phyloP scores from a whole-genome alignment of 2,329 filamentous ascomycete species.

The Ascomycota sp. region DNA sequence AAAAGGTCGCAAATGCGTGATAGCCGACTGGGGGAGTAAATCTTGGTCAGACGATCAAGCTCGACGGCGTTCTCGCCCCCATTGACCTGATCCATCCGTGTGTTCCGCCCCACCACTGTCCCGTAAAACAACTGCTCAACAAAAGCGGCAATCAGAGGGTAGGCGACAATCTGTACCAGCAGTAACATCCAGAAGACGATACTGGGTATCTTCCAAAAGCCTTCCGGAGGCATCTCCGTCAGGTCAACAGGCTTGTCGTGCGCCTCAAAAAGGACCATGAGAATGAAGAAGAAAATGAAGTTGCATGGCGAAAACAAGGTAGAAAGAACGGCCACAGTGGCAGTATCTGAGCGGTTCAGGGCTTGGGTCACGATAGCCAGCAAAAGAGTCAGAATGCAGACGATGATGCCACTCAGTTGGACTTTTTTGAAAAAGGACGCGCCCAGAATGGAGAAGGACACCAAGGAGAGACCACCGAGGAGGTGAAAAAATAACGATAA shows the following conservation, averaged over 20 bases:
- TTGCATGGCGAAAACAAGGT: slow-evolving; percentile 74
- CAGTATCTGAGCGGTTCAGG: slow-evolving; percentile 39
- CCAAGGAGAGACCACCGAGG: slow-evolving; percentile 53
- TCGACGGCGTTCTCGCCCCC: slow-evolving; percentile 36
- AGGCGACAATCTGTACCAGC: slow-evolving; percentile 56
- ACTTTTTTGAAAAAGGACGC: slow-evolving; percentile 72
- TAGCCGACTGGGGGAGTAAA: slow-evolving; percentile 48
- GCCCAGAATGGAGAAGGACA: slow-evolving; percentile 63
- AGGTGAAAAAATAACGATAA: slow-evolving; percentile 60
- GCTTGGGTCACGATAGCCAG: slow-evolving; percentile 71
- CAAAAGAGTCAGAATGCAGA: slow-evolving; percentile 51
- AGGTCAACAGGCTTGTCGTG: slow-evolving; percentile 40
- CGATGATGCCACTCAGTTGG: slow-evolving; percentile 68
- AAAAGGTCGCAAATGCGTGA: slow-evolving; percentile 28
- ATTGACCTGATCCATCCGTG: slow-evolving; percentile 16
- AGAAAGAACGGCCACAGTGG: slow-evolving; percentile 46
- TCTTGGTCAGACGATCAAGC: slow-evolving; percentile 55
- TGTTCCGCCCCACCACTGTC: slow-evolving; percentile 37
- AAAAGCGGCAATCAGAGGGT: slow-evolving; percentile 53
- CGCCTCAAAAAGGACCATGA: slow-evolving; percentile 58
- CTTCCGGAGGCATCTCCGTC: slow-evolving; percentile 36
- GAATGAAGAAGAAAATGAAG: slow-evolving; percentile 61
- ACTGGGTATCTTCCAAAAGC: slow-evolving; percentile 48
- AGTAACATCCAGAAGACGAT: slow-evolving; percentile 63
- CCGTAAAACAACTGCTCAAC: slow-evolving; percentile 60